Evolutionary conservation across 1,284 basidiomycete species (phyloP).

Genomic region (Cutaneotrichosporon dermatis): DNA sequence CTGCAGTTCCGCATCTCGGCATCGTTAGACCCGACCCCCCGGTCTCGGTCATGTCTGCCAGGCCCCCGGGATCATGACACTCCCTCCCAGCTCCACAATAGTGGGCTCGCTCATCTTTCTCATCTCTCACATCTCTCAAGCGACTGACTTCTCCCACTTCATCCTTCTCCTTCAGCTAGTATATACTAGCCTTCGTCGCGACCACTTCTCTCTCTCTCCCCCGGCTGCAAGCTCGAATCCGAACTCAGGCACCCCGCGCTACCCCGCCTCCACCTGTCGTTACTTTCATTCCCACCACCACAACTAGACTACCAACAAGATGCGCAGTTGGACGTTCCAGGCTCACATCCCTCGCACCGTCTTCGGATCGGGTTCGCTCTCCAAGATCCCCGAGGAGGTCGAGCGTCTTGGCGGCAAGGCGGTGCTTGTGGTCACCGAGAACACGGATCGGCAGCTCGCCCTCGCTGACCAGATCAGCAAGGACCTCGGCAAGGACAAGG

Average conservation of each 20-base stretch:
- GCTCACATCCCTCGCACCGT: conserved; percentile 49
- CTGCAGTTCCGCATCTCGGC: not conserved
- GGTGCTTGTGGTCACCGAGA: conserved; percentile 46
- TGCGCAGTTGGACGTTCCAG: conserved; percentile 17
- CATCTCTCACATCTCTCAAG: not conserved
- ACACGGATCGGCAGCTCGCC: conserved; percentile 26
- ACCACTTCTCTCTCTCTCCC: too few relatives aligned
- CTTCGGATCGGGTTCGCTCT: conserved; percentile 50
- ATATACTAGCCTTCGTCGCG: too few relatives aligned
- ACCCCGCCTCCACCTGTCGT: not conserved
- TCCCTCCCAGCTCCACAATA: not conserved
- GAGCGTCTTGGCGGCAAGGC: conserved; percentile 40
- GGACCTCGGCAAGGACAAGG: conserved; percentile 31
- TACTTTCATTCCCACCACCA: not conserved
- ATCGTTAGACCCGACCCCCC: not conserved
- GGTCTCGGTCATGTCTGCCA: not conserved
- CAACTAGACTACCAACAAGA: not conserved
- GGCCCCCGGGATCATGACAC: not conserved
- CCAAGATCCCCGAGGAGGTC: conserved; percentile 48
- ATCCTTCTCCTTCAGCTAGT: too few relatives aligned
- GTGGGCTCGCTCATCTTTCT: not conserved
- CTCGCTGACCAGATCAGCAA: conserved; percentile 35
- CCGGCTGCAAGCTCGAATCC: too few relatives aligned
- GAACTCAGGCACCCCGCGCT: too few relatives aligned
- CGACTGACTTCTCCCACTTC: too few relatives aligned